Conservation (phyloP, 352 stramenopile genomes). For the Phytophthora meadii region DNA sequence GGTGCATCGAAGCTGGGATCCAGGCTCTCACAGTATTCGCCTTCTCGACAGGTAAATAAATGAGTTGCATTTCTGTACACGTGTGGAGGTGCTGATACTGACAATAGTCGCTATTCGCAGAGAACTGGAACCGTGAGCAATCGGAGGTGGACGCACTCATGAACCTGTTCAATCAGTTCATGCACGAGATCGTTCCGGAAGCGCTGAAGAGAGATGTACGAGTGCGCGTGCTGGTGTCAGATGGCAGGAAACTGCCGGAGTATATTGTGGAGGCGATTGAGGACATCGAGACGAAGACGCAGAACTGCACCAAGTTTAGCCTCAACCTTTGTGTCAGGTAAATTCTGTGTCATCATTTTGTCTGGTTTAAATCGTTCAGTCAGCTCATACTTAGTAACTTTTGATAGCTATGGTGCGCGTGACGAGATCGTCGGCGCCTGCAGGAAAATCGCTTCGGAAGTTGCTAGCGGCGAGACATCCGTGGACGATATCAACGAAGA, state of each 20-base stretch:
- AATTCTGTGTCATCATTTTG: conserved; percentile 1
- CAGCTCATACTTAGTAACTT: conserved; percentile 12
- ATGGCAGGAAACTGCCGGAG: conserved; percentile 70
- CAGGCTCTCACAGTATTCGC: conserved; percentile 94
- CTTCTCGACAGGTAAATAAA: conserved; percentile 90
- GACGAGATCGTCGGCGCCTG: conserved; percentile 95
- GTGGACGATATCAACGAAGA: conserved; percentile 85
- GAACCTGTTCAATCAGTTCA: conserved; percentile 95
- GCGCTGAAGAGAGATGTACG: conserved; percentile 91
- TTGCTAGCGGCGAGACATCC: conserved; percentile 64
- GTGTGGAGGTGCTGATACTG: background rate
- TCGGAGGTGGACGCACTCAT: conserved; percentile 93
- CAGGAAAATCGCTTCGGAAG: conserved; percentile 88
- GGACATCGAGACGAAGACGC: conserved; percentile 90
- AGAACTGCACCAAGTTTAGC: conserved; percentile 78
- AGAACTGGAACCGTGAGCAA: conserved; percentile 95
- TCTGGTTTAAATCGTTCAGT: background rate
- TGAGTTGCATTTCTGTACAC: background rate
- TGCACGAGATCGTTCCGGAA: conserved; percentile 92
- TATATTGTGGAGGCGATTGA: conserved; percentile 76
- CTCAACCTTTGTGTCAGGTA: conserved; percentile 90
- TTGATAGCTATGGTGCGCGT: conserved; percentile 94
- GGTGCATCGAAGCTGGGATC: conserved; percentile 94
- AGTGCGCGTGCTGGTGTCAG: conserved; percentile 91
- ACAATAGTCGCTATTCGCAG: conserved; percentile 33